Conservation (phyloP, 768 basidiomycete species). For the Podaxis pistillaris region DNA sequence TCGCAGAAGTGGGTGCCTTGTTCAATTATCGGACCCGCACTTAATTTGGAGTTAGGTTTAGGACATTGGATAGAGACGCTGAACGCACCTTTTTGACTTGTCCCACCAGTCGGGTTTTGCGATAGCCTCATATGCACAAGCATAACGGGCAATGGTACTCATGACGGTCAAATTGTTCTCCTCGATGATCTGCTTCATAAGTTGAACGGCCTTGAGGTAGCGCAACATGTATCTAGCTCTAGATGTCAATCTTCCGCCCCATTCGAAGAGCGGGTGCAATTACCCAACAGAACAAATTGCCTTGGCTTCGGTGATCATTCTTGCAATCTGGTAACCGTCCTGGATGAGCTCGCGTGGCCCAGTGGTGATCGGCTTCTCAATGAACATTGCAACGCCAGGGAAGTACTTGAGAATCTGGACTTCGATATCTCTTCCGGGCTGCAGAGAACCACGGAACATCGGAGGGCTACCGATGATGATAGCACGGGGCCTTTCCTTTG, state of each 20-base stretch:
- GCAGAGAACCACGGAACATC: constrained; percentile 81
- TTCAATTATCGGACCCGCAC: constrained; percentile 82
- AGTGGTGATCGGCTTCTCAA: constrained; percentile 92
- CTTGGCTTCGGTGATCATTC: constrained; percentile 63
- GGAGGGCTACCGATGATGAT: constrained; percentile 92
- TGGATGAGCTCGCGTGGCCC: constrained; percentile 67
- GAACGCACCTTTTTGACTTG: constrained; percentile 71
- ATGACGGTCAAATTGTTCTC: constrained; percentile 95
- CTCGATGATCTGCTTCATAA: constrained; percentile 94
- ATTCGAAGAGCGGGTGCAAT: constrained; percentile 20
- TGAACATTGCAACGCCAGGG: constrained; percentile 85
- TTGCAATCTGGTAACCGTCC: constrained; percentile 70
- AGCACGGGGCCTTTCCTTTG: constrained; percentile 70
- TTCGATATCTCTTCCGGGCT: constrained; percentile 82
- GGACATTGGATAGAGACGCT: background rate
- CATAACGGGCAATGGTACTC: constrained; percentile 94
- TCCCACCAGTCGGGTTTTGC: constrained; percentile 92
- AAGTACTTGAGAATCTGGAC: constrained; percentile 83
- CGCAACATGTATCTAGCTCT: constrained; percentile 81
- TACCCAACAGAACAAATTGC: constrained; percentile 90
- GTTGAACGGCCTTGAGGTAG: constrained; percentile 90
- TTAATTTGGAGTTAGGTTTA: constrained; percentile 24
- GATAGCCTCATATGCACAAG: constrained; percentile 80
- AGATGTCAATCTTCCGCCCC: constrained; percentile 5
- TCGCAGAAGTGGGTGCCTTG: constrained; percentile 98